Percentiles rank a stretch among this genome's conserved stretches.
These are phyloP conservation scores for Boletus patriciae DNA, from an alignment of 768 basidiomycete genomes.

Conservation along the genomic window DNA sequence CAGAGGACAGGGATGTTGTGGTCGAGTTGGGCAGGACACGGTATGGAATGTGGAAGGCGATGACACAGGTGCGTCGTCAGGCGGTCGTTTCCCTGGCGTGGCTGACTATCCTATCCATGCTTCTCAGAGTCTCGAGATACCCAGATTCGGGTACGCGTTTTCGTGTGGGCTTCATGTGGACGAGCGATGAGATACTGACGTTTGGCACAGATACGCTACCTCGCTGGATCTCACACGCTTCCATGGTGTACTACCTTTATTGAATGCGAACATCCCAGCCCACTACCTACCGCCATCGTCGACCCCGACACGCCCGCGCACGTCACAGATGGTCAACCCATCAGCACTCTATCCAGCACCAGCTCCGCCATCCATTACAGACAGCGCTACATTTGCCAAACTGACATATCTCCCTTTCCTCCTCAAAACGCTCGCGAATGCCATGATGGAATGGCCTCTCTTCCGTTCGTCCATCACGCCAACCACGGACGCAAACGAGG, in stretches of 20 bases:
- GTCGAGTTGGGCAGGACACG: constrained; percentile 77
- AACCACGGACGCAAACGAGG: constrained; percentile 9
- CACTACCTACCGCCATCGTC: constrained; percentile 48
- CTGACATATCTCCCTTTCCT: constrained; percentile 84
- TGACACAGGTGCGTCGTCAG: constrained; percentile 62
- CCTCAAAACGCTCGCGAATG: constrained; percentile 74
- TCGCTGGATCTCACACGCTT: constrained; percentile 73
- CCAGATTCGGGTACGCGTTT: constrained; percentile 69
- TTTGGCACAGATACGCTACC: constrained; percentile 59
- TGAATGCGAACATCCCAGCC: constrained; percentile 69
- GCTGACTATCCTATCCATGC: background rate
- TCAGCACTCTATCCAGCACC: constrained; percentile 42
- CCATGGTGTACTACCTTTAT: constrained; percentile 56
- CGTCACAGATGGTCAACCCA: constrained; percentile 37
- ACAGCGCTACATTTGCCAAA: constrained; percentile 55
- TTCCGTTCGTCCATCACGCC: constrained; percentile 74
- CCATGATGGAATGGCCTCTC: constrained; percentile 84
- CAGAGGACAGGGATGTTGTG: constrained; percentile 45
- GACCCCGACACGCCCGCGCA: constrained; percentile 28
- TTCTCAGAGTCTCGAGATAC: constrained; percentile 74
- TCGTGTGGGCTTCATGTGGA: background rate
- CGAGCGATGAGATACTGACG: background rate
- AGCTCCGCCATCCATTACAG: constrained; percentile 43
- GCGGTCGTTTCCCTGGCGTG: background rate
- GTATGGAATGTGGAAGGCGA: constrained; percentile 87